Conservation (phyloP, 768 basidiomycete species). For the Leccinum broughii region DNA sequence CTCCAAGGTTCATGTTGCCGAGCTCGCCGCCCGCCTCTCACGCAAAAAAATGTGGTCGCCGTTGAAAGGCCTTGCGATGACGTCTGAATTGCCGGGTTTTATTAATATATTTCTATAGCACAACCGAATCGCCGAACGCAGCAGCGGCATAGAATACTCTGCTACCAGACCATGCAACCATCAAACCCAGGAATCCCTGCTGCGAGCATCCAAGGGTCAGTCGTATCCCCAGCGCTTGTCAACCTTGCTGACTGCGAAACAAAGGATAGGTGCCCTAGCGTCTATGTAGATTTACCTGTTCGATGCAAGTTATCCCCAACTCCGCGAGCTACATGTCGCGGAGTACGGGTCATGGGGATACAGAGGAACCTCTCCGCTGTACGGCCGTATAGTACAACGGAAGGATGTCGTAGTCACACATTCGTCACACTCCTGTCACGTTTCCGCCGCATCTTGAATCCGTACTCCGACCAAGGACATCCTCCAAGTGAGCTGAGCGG, state of each 20-base stretch:
- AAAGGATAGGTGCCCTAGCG: not conserved
- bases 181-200: not conserved
- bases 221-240: not conserved
- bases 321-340: conserved; percentile 28
- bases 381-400: not conserved
- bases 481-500: no score
- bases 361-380: not conserved
- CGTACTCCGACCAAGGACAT: not conserved
- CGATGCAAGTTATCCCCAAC: conserved; percentile 15
- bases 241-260: not conserved
- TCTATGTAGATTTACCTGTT: not conserved
- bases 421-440: not conserved
- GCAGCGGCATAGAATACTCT: not conserved
- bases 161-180: not conserved
- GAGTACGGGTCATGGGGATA: conserved; percentile 17
- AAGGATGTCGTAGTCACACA: not conserved
- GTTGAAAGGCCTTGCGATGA: not conserved
- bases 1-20: not conserved
- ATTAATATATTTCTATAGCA: not conserved
- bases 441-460: not conserved
- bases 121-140: not conserved
- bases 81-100: not conserved
- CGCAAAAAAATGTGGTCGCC: conserved; percentile 1
- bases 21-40: conserved; percentile 2
- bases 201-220: not conserved